Conservation (phyloP, 805 yeast genomes). For the Scheffersomyces amazonensis region DNA sequence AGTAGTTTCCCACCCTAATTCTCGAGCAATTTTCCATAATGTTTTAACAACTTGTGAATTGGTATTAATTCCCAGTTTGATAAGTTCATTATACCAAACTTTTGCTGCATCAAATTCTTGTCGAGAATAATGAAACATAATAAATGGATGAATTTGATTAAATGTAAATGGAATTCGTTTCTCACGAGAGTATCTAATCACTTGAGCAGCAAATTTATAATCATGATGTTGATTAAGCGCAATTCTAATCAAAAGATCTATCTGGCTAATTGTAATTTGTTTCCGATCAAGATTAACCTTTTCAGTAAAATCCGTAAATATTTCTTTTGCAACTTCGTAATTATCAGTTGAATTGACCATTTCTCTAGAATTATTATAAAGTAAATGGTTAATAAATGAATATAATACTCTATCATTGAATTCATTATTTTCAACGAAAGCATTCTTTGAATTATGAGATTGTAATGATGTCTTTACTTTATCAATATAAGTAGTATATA, state of each 20-base stretch:
- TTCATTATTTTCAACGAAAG: neutral
- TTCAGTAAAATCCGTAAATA: slow-evolving; percentile 20
- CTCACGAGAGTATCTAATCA: slow-evolving; percentile 23
- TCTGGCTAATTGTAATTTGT: slow-evolving; percentile 17
- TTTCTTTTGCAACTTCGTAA: slow-evolving; percentile 24
- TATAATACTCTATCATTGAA: slow-evolving; percentile 1
- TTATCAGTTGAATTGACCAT: slow-evolving; percentile 3
- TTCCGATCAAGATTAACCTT: slow-evolving; percentile 9
- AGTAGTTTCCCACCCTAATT: slow-evolving; percentile 31
- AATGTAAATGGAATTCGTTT: slow-evolving; percentile 32
- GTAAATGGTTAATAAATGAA: slow-evolving; percentile 19
- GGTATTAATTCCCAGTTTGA: slow-evolving; percentile 27
- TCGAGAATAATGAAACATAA: slow-evolving; percentile 30
- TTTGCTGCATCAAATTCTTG: slow-evolving; percentile 29
- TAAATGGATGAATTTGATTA: slow-evolving; percentile 38
- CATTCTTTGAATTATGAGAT: neutral
- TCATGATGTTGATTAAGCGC: slow-evolving; percentile 32
- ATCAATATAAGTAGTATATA: slow-evolving; percentile 20
- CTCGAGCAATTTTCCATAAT: slow-evolving; percentile 30
- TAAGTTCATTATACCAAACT: slow-evolving; percentile 35
- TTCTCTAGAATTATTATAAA: slow-evolving; percentile 17
- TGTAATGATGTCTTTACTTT: neutral
- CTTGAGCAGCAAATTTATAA: slow-evolving; percentile 27
- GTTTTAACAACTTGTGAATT: slow-evolving; percentile 24
- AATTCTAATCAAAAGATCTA: slow-evolving; percentile 29